Evolutionary conservation across 192 early-diverging fungal species (phyloP).

Genomic region (Coemansia sp.): DNA sequence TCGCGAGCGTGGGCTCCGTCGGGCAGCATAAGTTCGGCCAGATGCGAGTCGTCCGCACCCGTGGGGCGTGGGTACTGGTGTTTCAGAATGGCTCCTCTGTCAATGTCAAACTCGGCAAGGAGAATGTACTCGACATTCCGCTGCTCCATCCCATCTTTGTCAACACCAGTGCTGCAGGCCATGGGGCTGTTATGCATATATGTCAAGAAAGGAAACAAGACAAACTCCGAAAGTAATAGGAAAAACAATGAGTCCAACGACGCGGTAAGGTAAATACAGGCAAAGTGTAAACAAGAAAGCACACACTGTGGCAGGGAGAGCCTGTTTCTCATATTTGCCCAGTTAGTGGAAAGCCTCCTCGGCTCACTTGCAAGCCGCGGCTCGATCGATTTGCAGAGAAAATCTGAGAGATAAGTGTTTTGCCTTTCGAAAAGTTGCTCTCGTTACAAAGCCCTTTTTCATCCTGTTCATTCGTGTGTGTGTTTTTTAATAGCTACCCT

Average conservation of each 20-base stretch:
- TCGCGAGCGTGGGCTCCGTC: conserved; percentile 93
- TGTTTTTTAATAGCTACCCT: neutral
- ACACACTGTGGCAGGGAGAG: no score
- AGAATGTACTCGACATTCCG: conserved; percentile 82
- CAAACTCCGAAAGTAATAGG: neutral
- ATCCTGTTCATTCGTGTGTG: no score
- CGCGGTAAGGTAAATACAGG: neutral
- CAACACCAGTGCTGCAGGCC: conserved; percentile 20
- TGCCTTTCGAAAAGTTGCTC: neutral
- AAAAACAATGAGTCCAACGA: conserved; percentile 3
- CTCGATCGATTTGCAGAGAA: neutral
- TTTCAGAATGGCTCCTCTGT: conserved; percentile 83
- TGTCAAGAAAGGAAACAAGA: neutral
- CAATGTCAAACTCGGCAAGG: conserved; percentile 95
- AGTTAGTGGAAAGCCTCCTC: neutral
- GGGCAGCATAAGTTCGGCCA: conserved; percentile 96
- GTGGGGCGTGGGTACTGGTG: conserved; percentile 87
- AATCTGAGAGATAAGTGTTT: neutral
- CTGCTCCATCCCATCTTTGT: conserved; percentile 24
- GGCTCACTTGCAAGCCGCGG: neutral
- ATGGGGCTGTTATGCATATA: conserved; percentile 8
- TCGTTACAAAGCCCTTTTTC: neutral
- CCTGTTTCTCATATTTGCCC: no score
- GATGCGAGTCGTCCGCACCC: conserved; percentile 78
- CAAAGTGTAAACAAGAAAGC: neutral